phyloP scores from a whole-genome alignment of 2,329 filamentous ascomycete species.

The Phaeosphaeriaceae sp. region DNA sequence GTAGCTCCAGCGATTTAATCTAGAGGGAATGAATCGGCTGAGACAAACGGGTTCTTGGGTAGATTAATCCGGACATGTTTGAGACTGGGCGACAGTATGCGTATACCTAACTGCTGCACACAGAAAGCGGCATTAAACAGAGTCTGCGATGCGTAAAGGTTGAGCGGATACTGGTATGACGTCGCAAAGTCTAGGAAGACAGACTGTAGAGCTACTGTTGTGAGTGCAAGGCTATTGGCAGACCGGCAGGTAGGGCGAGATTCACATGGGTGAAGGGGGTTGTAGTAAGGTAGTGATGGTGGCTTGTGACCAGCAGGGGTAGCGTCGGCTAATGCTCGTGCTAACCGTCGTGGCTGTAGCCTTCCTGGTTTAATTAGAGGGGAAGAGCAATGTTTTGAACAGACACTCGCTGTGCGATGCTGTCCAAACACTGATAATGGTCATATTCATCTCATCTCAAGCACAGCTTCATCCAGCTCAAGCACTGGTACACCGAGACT shows the following conservation, averaged over 20 bases:
- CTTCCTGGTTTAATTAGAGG: slow-evolving; percentile 3
- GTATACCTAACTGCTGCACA: not conserved
- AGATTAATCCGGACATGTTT: not conserved
- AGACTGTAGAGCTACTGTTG: slow-evolving; percentile 8
- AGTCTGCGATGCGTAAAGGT: not conserved
- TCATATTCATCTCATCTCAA: no score
- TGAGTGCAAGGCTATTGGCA: slow-evolving; percentile 16
- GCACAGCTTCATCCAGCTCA: no score
- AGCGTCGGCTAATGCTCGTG: slow-evolving; percentile 7
- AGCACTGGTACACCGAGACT: no score
- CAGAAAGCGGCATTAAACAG: not conserved
- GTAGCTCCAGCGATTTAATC: slow-evolving; percentile 1
- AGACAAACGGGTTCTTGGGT: slow-evolving; percentile 2
- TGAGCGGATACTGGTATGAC: slow-evolving; percentile 6
- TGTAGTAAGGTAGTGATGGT: slow-evolving; percentile 9
- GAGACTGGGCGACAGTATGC: not conserved
- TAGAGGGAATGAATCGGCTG: slow-evolving; percentile 1
- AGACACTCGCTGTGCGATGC: no score
- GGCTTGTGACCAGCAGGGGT: slow-evolving; percentile 29
- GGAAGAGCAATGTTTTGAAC: slow-evolving; percentile 1
- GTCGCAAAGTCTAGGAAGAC: slow-evolving; percentile 3
- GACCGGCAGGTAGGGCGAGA: slow-evolving; percentile 10
- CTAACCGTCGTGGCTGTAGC: slow-evolving; percentile 2
- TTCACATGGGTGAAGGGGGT: slow-evolving; percentile 9
- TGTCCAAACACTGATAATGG: no score